These are phyloP conservation scores for Dicorynia guianensis DNA, from an alignment of 306 rosid species.

Conservation along the genomic window DNA sequence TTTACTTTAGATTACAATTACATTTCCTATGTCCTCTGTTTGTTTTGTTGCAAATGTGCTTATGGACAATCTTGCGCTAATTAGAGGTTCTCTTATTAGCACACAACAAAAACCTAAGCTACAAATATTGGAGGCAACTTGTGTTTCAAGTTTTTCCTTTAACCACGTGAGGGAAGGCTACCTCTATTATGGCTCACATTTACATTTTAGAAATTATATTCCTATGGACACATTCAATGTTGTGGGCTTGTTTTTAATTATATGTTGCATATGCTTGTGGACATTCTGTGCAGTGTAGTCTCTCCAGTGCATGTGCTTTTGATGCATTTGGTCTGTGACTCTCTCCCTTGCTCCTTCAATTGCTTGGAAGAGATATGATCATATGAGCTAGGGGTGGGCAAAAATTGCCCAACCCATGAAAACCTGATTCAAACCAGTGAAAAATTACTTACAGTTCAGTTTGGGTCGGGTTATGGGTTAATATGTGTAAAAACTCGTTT, in stretches of 20 bases:
- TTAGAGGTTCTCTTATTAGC: constrained; percentile 40
- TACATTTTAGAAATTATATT: background rate
- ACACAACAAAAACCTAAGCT: constrained; percentile 51
- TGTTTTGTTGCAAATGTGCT: constrained; percentile 39
- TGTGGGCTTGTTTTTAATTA: background rate
- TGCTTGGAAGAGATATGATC: background rate
- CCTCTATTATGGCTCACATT: constrained; percentile 32
- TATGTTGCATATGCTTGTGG: background rate
- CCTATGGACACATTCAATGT: background rate
- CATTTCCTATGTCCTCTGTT: background rate
- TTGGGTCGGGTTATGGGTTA: too few relatives aligned
- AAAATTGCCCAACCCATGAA: too few relatives aligned
- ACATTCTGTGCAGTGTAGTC: background rate
- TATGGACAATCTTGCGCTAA: constrained; percentile 57
- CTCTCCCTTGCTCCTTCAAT: background rate
- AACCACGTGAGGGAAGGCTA: constrained; percentile 13
- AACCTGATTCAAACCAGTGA: too few relatives aligned
- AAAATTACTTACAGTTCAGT: too few relatives aligned
- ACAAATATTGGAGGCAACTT: constrained; percentile 39
- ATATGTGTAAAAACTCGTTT: too few relatives aligned
- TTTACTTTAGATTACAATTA: constrained; percentile 8
- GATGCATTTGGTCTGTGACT: background rate
- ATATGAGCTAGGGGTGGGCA: too few relatives aligned
- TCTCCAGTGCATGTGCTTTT: background rate
- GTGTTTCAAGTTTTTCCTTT: constrained; percentile 42